Evolutionary conservation across 495 filamentous ascomycete species (phyloP), one percentile per base, ranked within the genome.

Genomic region (Umbilicaria muhlenbergii): DNA sequence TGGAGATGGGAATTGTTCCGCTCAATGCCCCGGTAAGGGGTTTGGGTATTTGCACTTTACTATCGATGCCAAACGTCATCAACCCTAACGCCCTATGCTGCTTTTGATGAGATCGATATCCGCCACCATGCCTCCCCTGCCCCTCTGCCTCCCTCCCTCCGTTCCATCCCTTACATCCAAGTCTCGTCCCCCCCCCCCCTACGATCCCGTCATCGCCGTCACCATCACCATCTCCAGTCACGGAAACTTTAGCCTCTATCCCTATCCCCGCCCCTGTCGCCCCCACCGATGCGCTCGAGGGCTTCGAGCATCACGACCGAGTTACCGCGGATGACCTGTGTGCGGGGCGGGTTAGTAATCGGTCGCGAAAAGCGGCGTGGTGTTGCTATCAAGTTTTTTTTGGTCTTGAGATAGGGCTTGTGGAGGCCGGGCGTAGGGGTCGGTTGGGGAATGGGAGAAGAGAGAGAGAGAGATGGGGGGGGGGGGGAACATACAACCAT

Each of bases 271-370:
- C 24, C 24, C 24, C 24, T 28, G 24, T 28, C 24, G 24, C 24
- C 24, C 5, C 24, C 24, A 18, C 50, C 53, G 10, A 56, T 56
- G 14, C 53, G 40, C 45, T 56, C 53, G 17, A 56, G 24, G 14
- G 52, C 52, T 71, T 95, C 88, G 19, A 95, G 71, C 86, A 94
- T 94, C 36, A 94, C 85, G 8, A 95, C 85, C 5, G 86, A 93
- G 64, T 95, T 95, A 43, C 88, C 88, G 47, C 88, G 81, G 53
- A 95, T 94, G 43, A 79, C 71, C 72, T 74, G n/a, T 11, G 0
- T 17, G 24, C 8, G 24, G 6, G 8, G 1, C 0, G 6, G 24
- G 24, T 6, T 28, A 6, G 24, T 28, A 0, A 0, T 7, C 1
- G 5, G 11, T 36, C 35, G 44, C 37, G 8, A 3, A 31, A 11